Evolutionary conservation across 495 filamentous ascomycete species (phyloP).

Genomic region (Choiromyces venosus): DNA sequence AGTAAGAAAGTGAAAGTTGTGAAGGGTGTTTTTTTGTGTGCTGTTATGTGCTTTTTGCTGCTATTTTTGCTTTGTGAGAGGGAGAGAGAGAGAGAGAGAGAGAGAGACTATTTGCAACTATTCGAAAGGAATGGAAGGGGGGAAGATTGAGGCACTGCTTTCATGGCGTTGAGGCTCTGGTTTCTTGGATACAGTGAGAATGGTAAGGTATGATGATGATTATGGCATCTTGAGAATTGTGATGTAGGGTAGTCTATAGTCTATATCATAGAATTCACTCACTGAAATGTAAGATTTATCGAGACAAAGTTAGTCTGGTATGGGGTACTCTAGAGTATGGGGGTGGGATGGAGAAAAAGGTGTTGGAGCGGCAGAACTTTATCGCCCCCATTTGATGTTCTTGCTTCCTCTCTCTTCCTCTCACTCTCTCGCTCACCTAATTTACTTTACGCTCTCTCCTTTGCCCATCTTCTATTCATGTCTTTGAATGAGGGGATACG

Average conservation of each 20-base stretch:
- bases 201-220: background rate
- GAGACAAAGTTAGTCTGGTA: background rate
- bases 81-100: background rate
- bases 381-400: background rate
- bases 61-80: background rate
- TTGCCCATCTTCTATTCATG: background rate
- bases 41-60: background rate
- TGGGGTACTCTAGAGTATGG: background rate
- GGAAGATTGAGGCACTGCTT: background rate
- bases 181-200: background rate
- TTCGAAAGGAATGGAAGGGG: background rate
- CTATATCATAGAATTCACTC: background rate
- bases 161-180: background rate
- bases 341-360: background rate
- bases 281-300: background rate
- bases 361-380: background rate
- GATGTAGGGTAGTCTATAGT: background rate
- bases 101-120: background rate
- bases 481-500: background rate
- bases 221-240: background rate
- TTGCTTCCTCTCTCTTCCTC: background rate
- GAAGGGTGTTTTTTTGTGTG: background rate
- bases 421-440: background rate
- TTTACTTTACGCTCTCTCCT: background rate
- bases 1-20: background rate